A percentile compares a stretch with the other conserved stretches of the same genome.
These are phyloP conservation scores for Capronia coronata DNA, from an alignment of 2,329 filamentous ascomycete genomes.

Conservation along the genomic window DNA sequence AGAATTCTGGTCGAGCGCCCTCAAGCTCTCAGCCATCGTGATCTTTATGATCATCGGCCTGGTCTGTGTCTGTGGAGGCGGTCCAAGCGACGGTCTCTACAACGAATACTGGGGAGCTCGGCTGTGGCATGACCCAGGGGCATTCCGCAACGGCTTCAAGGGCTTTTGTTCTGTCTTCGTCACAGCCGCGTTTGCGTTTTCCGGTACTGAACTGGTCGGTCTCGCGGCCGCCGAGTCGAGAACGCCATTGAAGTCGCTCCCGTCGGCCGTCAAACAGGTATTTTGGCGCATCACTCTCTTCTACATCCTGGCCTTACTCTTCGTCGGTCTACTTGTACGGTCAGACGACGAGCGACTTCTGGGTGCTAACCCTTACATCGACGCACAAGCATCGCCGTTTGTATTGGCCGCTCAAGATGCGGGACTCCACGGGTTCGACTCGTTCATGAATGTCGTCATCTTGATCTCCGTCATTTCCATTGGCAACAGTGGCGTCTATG, in stretches of 20 bases:
- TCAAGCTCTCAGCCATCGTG: constrained; percentile 68
- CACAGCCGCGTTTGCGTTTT: constrained; percentile 46
- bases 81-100: constrained; percentile 34
- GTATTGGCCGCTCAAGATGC: constrained; percentile 58
- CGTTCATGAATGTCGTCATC: constrained; percentile 57
- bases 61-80: constrained; percentile 32
- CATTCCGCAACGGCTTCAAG: constrained; percentile 43
- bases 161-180: constrained; percentile 54
- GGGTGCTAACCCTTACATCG: constrained; percentile 33
- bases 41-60: constrained; percentile 24
- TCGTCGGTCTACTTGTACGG: constrained; percentile 42
- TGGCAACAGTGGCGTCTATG: constrained; percentile 53
- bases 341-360: constrained; percentile 37
- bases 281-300: constrained; percentile 48
- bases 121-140: constrained; percentile 54
- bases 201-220: constrained; percentile 49
- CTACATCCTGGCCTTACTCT: constrained; percentile 43
- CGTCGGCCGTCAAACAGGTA: constrained; percentile 45
- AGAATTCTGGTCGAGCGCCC: constrained; percentile 69
- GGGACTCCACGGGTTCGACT: constrained; percentile 54
- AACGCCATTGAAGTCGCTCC: constrained; percentile 46
- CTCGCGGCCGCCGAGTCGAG: constrained; percentile 49
- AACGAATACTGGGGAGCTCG: constrained; percentile 30
- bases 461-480: constrained; percentile 56
- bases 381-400: constrained; percentile 53